These are phyloP conservation scores for Lagenidium sp. DNA, from an alignment of 352 stramenopile genomes.

Conservation along the genomic window DNA sequence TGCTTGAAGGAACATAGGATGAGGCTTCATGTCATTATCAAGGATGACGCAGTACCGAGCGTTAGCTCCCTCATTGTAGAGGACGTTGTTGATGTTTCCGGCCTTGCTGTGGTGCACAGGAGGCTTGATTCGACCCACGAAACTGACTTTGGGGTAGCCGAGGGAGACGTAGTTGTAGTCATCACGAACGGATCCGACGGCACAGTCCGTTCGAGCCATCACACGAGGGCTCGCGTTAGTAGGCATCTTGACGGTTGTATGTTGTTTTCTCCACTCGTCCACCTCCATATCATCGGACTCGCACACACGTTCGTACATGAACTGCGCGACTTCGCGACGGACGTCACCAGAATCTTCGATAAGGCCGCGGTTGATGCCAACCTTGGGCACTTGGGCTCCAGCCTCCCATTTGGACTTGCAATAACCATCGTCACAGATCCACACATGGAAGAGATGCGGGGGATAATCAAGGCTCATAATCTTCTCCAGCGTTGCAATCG, in stretches of 20 bases:
- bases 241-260: constrained; percentile 62
- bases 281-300: constrained; percentile 62
- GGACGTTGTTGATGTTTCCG: constrained; percentile 77
- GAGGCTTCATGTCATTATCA: constrained; percentile 79
- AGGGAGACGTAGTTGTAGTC: constrained; percentile 48
- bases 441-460: constrained; percentile 56
- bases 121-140: constrained; percentile 55
- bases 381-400: constrained; percentile 34
- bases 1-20: constrained; percentile 69
- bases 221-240: constrained; percentile 36
- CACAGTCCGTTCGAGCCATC: constrained; percentile 35
- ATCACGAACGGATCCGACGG: constrained; percentile 55
- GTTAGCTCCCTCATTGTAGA: constrained; percentile 70
- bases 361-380: constrained; percentile 50
- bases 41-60: constrained; percentile 69
- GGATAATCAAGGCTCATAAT: constrained; percentile 75
- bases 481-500: constrained; percentile 62
- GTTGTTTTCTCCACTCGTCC: constrained; percentile 61
- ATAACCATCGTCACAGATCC: constrained; percentile 71
- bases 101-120: constrained; percentile 69
- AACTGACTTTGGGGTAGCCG: constrained; percentile 49
- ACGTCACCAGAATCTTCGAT: constrained; percentile 71
- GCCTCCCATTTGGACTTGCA: constrained; percentile 60
- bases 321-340: constrained; percentile 58
- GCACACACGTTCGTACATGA: constrained; percentile 69